Base-by-base conservation (phyloP, 768 basidiomycete genomes). In the Auricularia cornea region DNA sequence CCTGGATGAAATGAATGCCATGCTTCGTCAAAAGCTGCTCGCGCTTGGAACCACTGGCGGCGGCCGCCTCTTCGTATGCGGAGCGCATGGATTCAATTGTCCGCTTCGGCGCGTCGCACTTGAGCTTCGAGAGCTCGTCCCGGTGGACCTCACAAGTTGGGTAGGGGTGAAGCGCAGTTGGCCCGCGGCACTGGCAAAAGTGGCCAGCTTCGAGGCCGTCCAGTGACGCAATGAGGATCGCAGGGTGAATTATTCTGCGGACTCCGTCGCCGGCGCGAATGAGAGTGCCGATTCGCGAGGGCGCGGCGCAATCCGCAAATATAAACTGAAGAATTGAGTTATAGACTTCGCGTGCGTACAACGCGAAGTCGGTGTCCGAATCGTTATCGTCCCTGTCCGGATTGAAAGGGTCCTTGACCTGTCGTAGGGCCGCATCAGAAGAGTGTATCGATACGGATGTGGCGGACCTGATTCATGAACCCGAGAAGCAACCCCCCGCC, bases 401-500 rank as follows among this genome's bases (percentile, higher is more conserved):
- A 67, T 74, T 68, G n/a, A 60, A 30, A 6, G 74, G 72, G 65
- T 74, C 71, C 29, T 62, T 54, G 32, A 70, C 64, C 71, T 74
- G 62, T n/a, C 35, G 8, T 8, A 40, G 38, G 18, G 38, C 59
- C 29, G 35, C 33, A 65, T 16, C 18, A 32, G 35, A 41, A 14
- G 18, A 59, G 38, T 41, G 8, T 8, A 40, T 8, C 38, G 18
- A 40, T 40, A n/a, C n/a, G 26, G 5, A 31, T 62, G 61, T 20
- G 23, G 35, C 32, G 29, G 64, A 74, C 74, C 29, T 67, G 63
- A 11, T 68, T 67, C 71, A 74, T 73, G 56, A 71, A 74, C 5
- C 71, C 72, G 12, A 74, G 10, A 0, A 75, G 65, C 12, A 74
- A 56, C 16, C 73, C 72, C 3, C 74, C 74, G 12, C 74, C 74